These are phyloP conservation scores for Moniliella sp. DNA, from an alignment of 1,284 basidiomycete genomes.

Conservation along the genomic window DNA sequence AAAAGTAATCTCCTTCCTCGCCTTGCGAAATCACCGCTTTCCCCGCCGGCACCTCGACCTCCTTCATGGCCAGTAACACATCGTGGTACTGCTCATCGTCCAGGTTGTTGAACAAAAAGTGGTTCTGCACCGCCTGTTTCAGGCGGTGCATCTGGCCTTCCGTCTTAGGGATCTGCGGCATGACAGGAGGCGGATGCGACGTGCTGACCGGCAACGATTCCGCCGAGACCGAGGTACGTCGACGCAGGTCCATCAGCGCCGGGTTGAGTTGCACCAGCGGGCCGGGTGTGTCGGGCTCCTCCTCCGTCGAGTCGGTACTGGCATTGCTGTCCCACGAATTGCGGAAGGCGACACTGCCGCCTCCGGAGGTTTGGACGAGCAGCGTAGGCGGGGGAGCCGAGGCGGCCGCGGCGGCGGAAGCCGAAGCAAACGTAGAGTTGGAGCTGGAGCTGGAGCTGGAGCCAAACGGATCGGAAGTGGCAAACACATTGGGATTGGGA, in stretches of 20 bases:
- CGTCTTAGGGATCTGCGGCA: conserved; percentile 64
- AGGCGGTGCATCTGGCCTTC: conserved; percentile 68
- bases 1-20: conserved; percentile 90
- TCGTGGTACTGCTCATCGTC: conserved; percentile 85
- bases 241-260: no score
- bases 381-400: no score
- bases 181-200: conserved; percentile 8
- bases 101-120: conserved; percentile 84
- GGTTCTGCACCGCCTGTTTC: conserved; percentile 60
- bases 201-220: conserved; percentile 50
- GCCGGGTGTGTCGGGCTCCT: background rate
- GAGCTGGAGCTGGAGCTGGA: conserved; percentile 4
- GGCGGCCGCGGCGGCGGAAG: no score
- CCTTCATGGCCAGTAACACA: conserved; percentile 85
- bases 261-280: conserved; percentile 48
- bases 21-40: conserved; percentile 85
- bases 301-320: background rate
- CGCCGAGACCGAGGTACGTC: conserved; percentile 80
- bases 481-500: background rate
- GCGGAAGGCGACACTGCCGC: no score
- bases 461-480: background rate
- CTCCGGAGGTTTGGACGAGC: no score
- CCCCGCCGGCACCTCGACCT: conserved; percentile 50
- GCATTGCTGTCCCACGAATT: background rate
- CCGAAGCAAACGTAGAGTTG: background rate